A percentile compares a stretch with the other conserved stretches of the same genome.
phyloP scores from a whole-genome alignment of 148 eudicot genomes.

The Cornus kousa region DNA sequence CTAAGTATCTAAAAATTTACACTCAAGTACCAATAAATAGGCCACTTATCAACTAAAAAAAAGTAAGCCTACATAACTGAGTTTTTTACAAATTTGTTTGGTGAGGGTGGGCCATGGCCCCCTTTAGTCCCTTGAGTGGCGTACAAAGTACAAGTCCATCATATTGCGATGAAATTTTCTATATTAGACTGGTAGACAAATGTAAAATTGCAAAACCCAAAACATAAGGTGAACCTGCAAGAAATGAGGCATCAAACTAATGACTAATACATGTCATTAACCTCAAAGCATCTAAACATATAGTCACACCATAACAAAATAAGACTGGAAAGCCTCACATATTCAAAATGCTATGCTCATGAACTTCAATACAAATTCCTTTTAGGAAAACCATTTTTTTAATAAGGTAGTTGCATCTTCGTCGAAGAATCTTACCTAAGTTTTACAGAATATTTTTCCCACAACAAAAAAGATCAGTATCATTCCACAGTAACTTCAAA shows the following conservation, averaged over 20 bases:
- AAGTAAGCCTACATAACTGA: too few relatives aligned
- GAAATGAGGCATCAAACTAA: neutral
- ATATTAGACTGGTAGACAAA: neutral
- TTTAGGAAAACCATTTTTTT: too few relatives aligned
- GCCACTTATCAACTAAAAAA: too few relatives aligned
- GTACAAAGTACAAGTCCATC: neutral
- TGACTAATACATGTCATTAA: neutral
- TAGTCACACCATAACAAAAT: neutral
- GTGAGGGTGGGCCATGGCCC: too few relatives aligned
- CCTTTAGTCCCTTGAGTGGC: too few relatives aligned
- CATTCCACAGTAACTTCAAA: neutral
- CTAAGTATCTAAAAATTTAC: too few relatives aligned
- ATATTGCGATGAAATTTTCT: neutral
- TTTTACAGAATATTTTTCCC: neutral
- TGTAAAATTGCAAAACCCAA: neutral
- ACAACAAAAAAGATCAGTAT: neutral
- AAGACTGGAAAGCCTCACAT: neutral
- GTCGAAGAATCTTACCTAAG: neutral
- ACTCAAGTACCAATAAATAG: too few relatives aligned
- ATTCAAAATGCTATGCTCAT: neutral
- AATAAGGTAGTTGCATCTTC: neutral
- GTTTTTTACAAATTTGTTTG: too few relatives aligned
- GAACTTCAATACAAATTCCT: neutral
- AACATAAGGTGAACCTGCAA: neutral
- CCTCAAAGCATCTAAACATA: neutral